Conservation (phyloP, 768 basidiomycete species). For the Lactarius evosmus region DNA sequence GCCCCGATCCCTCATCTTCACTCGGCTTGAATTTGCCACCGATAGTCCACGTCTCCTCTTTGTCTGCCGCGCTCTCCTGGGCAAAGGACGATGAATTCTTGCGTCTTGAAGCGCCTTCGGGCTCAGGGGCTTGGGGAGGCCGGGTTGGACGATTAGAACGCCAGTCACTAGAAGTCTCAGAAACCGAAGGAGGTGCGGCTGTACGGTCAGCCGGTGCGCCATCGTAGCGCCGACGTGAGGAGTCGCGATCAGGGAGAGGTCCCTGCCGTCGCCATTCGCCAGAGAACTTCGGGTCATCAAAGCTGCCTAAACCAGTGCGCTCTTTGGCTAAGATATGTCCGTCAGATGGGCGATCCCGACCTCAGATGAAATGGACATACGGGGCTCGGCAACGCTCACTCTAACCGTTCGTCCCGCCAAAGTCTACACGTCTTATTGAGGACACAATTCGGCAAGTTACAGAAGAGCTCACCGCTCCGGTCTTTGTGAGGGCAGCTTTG, state of each 20-base stretch:
- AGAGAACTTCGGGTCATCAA: conserved; percentile 75
- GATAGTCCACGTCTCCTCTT: conserved; percentile 74
- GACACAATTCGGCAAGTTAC: background rate
- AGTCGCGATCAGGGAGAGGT: conserved; percentile 73
- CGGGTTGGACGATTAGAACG: conserved; percentile 51
- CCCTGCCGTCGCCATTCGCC: conserved; percentile 85
- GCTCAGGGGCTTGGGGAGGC: conserved; percentile 41
- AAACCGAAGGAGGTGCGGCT: conserved; percentile 45
- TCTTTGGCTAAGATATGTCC: conserved; percentile 64
- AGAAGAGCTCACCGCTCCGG: conserved; percentile 55
- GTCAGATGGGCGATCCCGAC: conserved; percentile 2
- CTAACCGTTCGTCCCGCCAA: conserved; percentile 80
- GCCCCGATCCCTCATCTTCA: conserved; percentile 33
- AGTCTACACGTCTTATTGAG: conserved; percentile 38
- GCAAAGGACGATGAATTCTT: conserved; percentile 56
- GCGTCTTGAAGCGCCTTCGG: conserved; percentile 44
- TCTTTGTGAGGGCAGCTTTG: conserved; percentile 76
- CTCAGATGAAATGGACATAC: conserved; percentile 48
- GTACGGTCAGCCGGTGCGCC: conserved; percentile 44
- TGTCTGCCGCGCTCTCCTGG: conserved; percentile 58
- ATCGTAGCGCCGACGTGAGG: conserved; percentile 67
- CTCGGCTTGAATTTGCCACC: conserved; percentile 72
- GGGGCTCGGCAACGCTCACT: conserved; percentile 94
- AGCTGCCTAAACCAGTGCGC: conserved; percentile 52
- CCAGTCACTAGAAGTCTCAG: conserved; percentile 69